phyloP scores from a whole-genome alignment of 176 grass and related monocot species.

The Thalia dealbata region DNA sequence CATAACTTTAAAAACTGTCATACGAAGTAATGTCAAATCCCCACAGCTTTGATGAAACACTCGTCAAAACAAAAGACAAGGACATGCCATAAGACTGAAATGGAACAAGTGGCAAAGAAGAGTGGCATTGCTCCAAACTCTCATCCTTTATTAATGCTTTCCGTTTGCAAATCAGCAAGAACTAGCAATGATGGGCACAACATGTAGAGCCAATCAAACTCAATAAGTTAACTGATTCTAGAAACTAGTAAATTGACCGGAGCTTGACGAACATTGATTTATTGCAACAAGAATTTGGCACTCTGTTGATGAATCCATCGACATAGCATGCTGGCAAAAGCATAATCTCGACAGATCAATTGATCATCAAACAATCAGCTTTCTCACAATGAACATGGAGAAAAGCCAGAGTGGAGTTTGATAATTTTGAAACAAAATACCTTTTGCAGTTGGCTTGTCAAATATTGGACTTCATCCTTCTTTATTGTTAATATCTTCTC shows the following conservation, averaged over 20 bases:
- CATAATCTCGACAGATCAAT: not conserved
- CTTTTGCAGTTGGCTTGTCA: conserved; percentile 34
- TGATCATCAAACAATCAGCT: not conserved
- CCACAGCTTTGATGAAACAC: not conserved
- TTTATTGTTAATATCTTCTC: conserved; percentile 40
- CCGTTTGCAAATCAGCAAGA: not conserved
- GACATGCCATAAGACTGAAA: too few species aligned
- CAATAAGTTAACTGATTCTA: too few species aligned
- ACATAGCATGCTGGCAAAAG: not conserved
- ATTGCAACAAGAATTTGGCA: too few species aligned
- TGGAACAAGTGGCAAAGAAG: not conserved
- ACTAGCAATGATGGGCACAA: not conserved
- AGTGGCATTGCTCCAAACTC: not conserved
- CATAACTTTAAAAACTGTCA: not conserved
- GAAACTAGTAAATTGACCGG: too few species aligned
- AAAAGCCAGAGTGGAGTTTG: not conserved
- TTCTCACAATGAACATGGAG: not conserved
- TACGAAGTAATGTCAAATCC: not conserved
- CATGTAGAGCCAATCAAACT: too few species aligned
- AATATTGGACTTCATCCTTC: conserved; percentile 43
- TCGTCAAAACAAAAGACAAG: not conserved
- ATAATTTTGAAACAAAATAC: conserved; percentile 22
- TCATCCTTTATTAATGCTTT: not conserved
- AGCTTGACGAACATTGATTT: too few species aligned
- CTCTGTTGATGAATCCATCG: too few species aligned